These are phyloP conservation scores for Parathielavia appendiculata DNA, from an alignment of 495 filamentous ascomycete genomes.

Conservation along the genomic window DNA sequence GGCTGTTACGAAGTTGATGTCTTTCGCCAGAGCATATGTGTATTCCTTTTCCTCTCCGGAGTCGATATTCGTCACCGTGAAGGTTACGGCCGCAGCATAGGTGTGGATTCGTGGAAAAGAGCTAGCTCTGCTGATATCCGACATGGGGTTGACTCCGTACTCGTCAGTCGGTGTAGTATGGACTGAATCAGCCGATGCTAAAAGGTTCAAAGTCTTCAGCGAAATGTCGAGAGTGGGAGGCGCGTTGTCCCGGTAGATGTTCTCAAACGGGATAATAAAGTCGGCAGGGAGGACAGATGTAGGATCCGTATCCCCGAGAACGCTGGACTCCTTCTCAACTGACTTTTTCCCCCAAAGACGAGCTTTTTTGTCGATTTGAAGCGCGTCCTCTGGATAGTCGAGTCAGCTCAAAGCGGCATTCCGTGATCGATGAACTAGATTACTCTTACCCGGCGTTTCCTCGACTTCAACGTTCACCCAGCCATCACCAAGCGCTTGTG, in stretches of 20 bases:
- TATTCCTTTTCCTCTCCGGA: slow-evolving; percentile 36
- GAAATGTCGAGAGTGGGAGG: slow-evolving; percentile 38
- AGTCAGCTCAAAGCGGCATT: neutral
- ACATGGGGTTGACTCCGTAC: slow-evolving; percentile 29
- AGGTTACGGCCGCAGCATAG: slow-evolving; percentile 49
- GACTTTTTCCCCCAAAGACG: slow-evolving; percentile 44
- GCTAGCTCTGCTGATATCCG: slow-evolving; percentile 32
- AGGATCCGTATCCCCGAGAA: slow-evolving; percentile 48
- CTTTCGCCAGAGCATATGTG: slow-evolving; percentile 50
- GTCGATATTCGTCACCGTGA: slow-evolving; percentile 42
- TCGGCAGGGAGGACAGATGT: slow-evolving; percentile 50
- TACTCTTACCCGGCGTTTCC: slow-evolving; percentile 44
- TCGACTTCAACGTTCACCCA: slow-evolving; percentile 60
- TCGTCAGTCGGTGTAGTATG: slow-evolving; percentile 35
- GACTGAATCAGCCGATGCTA: slow-evolving; percentile 31
- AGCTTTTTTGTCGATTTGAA: slow-evolving; percentile 41
- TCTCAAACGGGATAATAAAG: slow-evolving; percentile 53
- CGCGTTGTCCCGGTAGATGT: slow-evolving; percentile 40
- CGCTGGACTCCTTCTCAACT: slow-evolving; percentile 48
- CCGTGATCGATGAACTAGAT: no score
- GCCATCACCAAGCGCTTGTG: slow-evolving; percentile 49
- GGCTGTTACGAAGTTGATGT: slow-evolving; percentile 61
- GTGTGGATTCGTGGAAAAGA: slow-evolving; percentile 37
- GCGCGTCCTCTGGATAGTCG: slow-evolving; percentile 35
- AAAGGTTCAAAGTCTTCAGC: slow-evolving; percentile 42